A percentile compares a stretch with the other conserved stretches of the same genome.
Evolutionary conservation across 164 flowering plant species (phyloP).

Genomic region (Vitis vinifera): DNA sequence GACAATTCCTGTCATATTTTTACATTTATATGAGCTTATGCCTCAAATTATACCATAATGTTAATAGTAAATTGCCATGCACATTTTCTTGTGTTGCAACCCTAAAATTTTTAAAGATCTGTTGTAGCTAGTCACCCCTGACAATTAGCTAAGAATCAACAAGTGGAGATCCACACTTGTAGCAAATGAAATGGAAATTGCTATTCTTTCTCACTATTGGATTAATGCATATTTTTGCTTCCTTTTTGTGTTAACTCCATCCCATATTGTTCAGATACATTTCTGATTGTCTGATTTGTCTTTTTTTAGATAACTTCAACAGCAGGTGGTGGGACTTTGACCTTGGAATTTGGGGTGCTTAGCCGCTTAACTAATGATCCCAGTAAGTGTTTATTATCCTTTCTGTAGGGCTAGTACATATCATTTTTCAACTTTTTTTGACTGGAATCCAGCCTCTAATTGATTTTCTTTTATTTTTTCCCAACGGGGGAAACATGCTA

Average conservation of each 20-base stretch:
- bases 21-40: too few relatives aligned
- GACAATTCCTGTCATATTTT: too few relatives aligned
- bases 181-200: too few relatives aligned
- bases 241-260: conserved; percentile 8
- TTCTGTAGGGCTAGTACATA: not conserved
- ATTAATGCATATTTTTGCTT: not conserved
- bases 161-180: too few relatives aligned
- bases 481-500: not conserved
- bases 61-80: too few relatives aligned
- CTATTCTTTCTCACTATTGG: too few relatives aligned
- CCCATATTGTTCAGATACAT: conserved; percentile 9
- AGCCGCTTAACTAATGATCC: conserved; percentile 92
- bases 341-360: conserved; percentile 91
- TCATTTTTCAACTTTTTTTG: conserved; percentile 1
- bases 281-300: conserved; percentile 1
- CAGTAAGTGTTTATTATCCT: conserved; percentile 44
- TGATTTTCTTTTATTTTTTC: not conserved
- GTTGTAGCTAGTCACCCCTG: too few relatives aligned
- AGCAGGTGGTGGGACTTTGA: conserved; percentile 99
- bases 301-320: conserved; percentile 86
- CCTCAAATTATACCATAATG: too few relatives aligned
- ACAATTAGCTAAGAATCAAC: too few relatives aligned
- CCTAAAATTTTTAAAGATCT: too few relatives aligned
- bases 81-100: too few relatives aligned
- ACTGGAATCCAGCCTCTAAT: not conserved